Base-by-base conservation (phyloP, 441 rosid species). In the Eruca vesicaria region DNA sequence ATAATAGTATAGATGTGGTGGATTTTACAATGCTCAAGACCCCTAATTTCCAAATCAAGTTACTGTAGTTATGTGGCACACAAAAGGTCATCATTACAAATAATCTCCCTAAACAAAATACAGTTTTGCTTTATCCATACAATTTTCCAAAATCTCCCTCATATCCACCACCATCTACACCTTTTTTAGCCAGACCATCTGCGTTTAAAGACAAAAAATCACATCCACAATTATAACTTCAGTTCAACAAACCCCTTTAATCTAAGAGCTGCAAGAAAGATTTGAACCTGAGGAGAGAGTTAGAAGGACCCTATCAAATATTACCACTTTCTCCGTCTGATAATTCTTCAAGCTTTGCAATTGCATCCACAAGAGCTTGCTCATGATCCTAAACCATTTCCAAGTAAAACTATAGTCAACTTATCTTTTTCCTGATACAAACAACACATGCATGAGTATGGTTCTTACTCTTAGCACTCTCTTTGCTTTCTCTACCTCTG, bases 261-360 rank as follows among this genome's bases (percentile, higher is more conserved):
- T 36, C 64, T 15, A 61, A 7, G 6, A 32, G 41, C 63, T 23
- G 26, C 5, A 68, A 26, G 57, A 52, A 60, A 33, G 79, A 36
- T 50, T 61, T 70, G 66, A 57, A 76, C 75, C 80, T 76, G 71
- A 70, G 61, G 19, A 62, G 74, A 75, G n/a, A n/a, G 64, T 32
- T 56, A 12, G 6, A 32, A 63, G 21, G 21, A 20, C 41, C 69
- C 64, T 63, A 61, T 78, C 80, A 90, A 85, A 86, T 86, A 88
- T 92, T 94, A 89, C 97, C 99, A 66, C 97, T 96, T 87, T 93
- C 98, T 72, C 95, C 96, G 43, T 94, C 99, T 79, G 98, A 94
- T 63, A 96, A 89, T 80, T 87, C 98, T 84, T 89, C 98, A 41
- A 96, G 97, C 86, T 83, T 88, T 8, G 98, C 89, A 67, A 96